Evolutionary conservation across 768 basidiomycete genomes (phyloP).

Genomic region (Pholiota molesta): DNA sequence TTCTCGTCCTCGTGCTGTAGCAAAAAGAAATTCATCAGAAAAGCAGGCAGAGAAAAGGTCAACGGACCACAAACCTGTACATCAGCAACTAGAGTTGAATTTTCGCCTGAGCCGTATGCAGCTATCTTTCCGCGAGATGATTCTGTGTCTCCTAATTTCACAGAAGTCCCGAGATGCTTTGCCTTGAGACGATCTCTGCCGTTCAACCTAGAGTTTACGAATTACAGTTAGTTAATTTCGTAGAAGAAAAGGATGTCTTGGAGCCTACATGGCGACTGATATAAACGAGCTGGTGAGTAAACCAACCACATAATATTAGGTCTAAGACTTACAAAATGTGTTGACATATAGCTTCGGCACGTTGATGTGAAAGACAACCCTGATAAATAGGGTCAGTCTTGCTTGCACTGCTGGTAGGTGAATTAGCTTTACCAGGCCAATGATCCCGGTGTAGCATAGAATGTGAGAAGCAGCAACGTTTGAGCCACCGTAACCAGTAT

Average conservation of each 20-base stretch:
- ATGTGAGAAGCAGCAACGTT: slow-evolving; percentile 5
- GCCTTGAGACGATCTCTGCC: slow-evolving; percentile 6
- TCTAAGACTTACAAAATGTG: slow-evolving; percentile 4
- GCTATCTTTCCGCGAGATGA: slow-evolving; percentile 3
- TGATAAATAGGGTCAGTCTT: neutral
- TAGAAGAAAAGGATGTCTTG: neutral
- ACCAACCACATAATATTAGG: neutral
- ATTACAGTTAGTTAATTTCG: neutral
- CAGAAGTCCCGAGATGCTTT: slow-evolving; percentile 7
- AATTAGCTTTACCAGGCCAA: neutral
- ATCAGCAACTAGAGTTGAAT: slow-evolving; percentile 1
- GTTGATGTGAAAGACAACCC: slow-evolving; percentile 10
- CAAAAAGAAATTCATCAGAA: neutral
- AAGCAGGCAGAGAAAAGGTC: no score
- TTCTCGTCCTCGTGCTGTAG: slow-evolving; percentile 1
- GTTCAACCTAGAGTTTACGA: slow-evolving; percentile 1
- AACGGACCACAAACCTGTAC: neutral
- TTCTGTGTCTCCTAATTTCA: neutral
- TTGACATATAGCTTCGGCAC: slow-evolving; percentile 10
- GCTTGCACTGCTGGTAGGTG: neutral
- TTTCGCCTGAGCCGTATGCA: slow-evolving; percentile 2
- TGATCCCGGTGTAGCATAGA: slow-evolving; percentile 1
- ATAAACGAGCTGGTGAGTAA: neutral
- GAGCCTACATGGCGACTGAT: slow-evolving; percentile 5
- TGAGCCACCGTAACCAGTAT: slow-evolving; percentile 8